Percentiles rank a stretch among this genome's conserved stretches.
These are phyloP conservation scores for Blastomyces gilchristii DNA, from an alignment of 2,329 filamentous ascomycete genomes.

Conservation along the genomic window DNA sequence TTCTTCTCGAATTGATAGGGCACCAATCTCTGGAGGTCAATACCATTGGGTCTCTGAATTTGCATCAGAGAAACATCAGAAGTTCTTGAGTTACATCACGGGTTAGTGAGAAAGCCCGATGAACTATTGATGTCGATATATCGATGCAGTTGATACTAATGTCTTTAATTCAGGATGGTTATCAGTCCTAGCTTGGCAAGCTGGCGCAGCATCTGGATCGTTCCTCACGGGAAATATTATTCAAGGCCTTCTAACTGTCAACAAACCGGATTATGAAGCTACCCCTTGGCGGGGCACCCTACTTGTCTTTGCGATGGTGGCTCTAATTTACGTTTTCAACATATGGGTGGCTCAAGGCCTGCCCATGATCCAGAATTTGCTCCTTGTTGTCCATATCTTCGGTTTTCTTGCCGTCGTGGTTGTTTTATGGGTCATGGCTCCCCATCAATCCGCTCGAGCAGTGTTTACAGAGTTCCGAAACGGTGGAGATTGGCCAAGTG, in stretches of 20 bases:
- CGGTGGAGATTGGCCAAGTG: constrained; percentile 20
- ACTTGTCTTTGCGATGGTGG: constrained; percentile 19
- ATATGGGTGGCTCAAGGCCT: constrained; percentile 21
- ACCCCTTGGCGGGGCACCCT: constrained; percentile 25
- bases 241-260: constrained; percentile 26
- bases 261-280: constrained; percentile 21
- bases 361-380: constrained; percentile 24
- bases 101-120: constrained; percentile 37
- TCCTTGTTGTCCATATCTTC: constrained; percentile 26
- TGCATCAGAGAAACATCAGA: constrained; percentile 40
- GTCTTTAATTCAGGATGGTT: constrained; percentile 22
- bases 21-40: constrained; percentile 48
- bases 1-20: constrained; percentile 22
- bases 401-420: constrained; percentile 27
- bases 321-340: constrained; percentile 23
- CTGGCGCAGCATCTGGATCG: constrained; percentile 20
- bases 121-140: neutral
- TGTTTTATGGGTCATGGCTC: constrained; percentile 23
- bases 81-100: constrained; percentile 45
- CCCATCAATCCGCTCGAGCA: constrained; percentile 17
- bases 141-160: constrained; percentile 29
- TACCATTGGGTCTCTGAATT: constrained; percentile 52
- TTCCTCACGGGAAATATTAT: constrained; percentile 26
- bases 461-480: constrained; percentile 22
- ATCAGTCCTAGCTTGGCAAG: constrained; percentile 25